These are phyloP conservation scores for Umbelopsis vinacea DNA, from an alignment of 192 early-diverging fungal species.

Conservation along the genomic window DNA sequence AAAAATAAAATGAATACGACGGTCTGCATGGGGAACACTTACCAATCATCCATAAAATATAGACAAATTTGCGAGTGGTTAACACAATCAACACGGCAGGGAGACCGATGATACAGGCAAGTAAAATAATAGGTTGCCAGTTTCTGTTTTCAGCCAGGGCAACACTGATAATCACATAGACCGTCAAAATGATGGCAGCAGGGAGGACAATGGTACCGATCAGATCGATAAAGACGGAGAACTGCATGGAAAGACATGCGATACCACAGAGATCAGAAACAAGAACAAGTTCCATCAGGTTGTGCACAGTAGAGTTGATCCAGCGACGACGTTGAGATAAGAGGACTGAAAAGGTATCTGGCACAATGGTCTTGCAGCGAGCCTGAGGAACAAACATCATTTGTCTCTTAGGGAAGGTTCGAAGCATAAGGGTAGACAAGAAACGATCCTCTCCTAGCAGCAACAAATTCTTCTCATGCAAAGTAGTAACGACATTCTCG, in stretches of 20 bases:
- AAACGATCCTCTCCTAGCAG: constrained; percentile 89
- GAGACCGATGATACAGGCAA: constrained; percentile 81
- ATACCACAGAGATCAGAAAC: constrained; percentile 90
- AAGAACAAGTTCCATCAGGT: constrained; percentile 84
- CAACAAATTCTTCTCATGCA: constrained; percentile 86
- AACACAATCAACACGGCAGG: constrained; percentile 91
- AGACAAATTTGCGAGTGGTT: constrained; percentile 82
- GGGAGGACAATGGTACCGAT: constrained; percentile 78
- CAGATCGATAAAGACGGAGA: constrained; percentile 74
- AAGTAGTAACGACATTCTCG: constrained; percentile 77
- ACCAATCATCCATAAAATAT: constrained; percentile 88
- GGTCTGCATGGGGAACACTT: constrained; percentile 1
- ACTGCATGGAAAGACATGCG: constrained; percentile 89
- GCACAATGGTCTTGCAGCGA: constrained; percentile 83
- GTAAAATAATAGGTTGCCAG: constrained; percentile 66
- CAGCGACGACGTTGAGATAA: constrained; percentile 91
- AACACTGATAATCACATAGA: constrained; percentile 59
- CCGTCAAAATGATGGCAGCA: constrained; percentile 57
- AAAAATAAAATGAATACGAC: constrained; percentile 48
- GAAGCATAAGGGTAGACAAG: constrained; percentile 83
- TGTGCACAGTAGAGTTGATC: constrained; percentile 96
- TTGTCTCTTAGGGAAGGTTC: constrained; percentile 85
- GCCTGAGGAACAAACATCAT: constrained; percentile 89
- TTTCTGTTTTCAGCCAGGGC: constrained; percentile 35
- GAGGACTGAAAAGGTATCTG: constrained; percentile 79